Conservation (phyloP, 345 rosid genomes). For the Microthlaspi erraticum region DNA sequence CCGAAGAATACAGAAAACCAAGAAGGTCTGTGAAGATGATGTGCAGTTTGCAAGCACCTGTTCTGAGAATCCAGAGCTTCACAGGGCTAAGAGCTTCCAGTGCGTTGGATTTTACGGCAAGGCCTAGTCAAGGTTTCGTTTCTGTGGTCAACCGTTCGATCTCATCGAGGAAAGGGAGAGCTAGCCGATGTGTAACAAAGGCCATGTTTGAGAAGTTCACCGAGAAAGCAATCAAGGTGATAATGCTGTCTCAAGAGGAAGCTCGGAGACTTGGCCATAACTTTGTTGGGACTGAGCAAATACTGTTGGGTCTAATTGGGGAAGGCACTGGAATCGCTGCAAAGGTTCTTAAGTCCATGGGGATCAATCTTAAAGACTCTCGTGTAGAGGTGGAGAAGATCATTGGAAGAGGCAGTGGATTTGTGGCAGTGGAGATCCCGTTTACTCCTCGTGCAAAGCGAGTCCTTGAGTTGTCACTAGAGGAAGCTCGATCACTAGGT, state of each 20-base stretch:
- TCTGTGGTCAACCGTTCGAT: conserved; percentile 49
- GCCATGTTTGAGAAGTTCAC: conserved; percentile 98
- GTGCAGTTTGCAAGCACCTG: conserved; percentile 45
- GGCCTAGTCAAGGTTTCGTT: conserved; percentile 52
- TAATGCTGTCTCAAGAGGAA: conserved; percentile 97
- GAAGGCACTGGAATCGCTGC: conserved; percentile 99
- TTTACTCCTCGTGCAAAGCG: conserved; percentile 99
- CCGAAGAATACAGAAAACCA: conserved; percentile 55
- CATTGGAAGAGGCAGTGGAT: conserved; percentile 95
- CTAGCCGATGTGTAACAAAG: conserved; percentile 55
- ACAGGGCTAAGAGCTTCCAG: conserved; percentile 64
- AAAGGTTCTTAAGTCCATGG: conserved; percentile 94
- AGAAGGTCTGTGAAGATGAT: conserved; percentile 56
- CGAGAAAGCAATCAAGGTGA: conserved; percentile 93
- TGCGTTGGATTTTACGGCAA: conserved; percentile 50
- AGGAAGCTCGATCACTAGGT: conserved; percentile 97
- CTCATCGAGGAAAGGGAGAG: conserved; percentile 54
- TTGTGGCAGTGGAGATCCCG: conserved; percentile 95
- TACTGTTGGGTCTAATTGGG: conserved; percentile 85
- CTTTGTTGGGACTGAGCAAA: conserved; percentile 97
- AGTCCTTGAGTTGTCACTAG: conserved; percentile 86
- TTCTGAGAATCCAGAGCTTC: conserved; percentile 55
- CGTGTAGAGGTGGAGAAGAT: conserved; percentile 98
- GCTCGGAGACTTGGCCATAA: conserved; percentile 96
- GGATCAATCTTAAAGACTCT: conserved; percentile 92